Conservation (phyloP, 192 early-diverging fungal species). For the Mortierella alpina region DNA sequence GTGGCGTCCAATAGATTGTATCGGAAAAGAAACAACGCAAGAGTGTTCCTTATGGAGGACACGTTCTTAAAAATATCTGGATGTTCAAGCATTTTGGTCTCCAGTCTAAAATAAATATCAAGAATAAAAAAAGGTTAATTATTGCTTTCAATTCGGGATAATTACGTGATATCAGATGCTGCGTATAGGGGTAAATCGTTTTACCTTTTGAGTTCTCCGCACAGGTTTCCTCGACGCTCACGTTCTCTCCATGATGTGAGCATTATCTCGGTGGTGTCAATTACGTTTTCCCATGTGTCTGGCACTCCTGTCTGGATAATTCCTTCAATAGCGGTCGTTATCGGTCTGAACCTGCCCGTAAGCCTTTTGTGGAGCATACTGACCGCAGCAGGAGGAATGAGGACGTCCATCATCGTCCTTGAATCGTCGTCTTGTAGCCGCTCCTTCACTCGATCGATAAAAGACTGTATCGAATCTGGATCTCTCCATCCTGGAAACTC, state of each 20-base stretch:
- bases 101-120: slow-evolving; percentile 12
- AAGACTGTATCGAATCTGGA: slow-evolving; percentile 6
- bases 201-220: slow-evolving; percentile 17
- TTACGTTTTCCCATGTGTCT: slow-evolving; percentile 12
- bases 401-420: slow-evolving; percentile 10
- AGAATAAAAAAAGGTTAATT: slow-evolving; percentile 7
- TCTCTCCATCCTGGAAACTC: slow-evolving; percentile 29
- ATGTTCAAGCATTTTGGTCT: slow-evolving; percentile 8
- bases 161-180: neutral
- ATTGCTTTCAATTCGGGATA: neutral
- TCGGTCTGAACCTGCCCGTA: slow-evolving; percentile 19
- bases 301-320: slow-evolving; percentile 18
- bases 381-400: slow-evolving; percentile 24
- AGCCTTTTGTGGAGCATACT: slow-evolving; percentile 15
- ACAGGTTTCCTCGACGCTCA: slow-evolving; percentile 32
- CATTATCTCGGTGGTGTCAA: slow-evolving; percentile 18
- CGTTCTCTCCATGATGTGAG: slow-evolving; percentile 28
- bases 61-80: slow-evolving; percentile 2
- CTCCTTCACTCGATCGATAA: slow-evolving; percentile 15
- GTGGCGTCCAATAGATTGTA: slow-evolving; percentile 17
- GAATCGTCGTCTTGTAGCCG: slow-evolving; percentile 14
- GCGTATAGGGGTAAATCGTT: neutral
- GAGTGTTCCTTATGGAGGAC: slow-evolving; percentile 9
- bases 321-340: slow-evolving; percentile 12
- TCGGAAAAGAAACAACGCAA: slow-evolving; percentile 25